Conservation (phyloP, 2,329 filamentous ascomycete species). For the Canariomyces notabilis region DNA sequence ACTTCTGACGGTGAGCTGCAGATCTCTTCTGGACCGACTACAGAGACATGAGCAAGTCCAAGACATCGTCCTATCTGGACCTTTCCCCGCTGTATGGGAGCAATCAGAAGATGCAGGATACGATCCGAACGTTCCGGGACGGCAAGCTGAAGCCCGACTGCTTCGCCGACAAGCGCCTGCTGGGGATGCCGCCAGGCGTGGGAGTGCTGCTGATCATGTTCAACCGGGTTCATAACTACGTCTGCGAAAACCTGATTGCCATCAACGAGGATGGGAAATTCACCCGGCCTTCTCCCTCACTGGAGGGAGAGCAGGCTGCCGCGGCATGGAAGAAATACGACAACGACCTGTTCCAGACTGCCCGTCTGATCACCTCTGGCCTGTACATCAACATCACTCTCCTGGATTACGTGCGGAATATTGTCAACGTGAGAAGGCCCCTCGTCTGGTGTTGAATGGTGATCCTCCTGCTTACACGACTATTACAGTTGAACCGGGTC, state of each 20-base stretch:
- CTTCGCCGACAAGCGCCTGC: constrained; percentile 65
- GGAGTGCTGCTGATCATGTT: constrained; percentile 72
- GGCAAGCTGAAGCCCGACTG: constrained; percentile 68
- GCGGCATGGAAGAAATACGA: constrained; percentile 64
- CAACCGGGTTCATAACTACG: constrained; percentile 81
- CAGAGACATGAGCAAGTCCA: constrained; percentile 53
- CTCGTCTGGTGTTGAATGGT: too few relatives aligned
- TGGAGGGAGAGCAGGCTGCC: constrained; percentile 44
- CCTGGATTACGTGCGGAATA: constrained; percentile 70
- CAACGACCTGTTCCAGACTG: constrained; percentile 74
- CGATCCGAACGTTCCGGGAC: constrained; percentile 63
- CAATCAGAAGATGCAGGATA: constrained; percentile 60
- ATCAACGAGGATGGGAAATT: constrained; percentile 85
- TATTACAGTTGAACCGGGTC: constrained; percentile 50
- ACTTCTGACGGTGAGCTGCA: constrained; percentile 16
- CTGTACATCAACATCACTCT: constrained; percentile 76
- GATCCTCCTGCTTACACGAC: background rate
- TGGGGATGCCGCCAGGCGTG: constrained; percentile 68
- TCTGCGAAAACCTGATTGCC: constrained; percentile 70
- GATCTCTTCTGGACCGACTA: constrained; percentile 68
- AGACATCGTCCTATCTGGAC: constrained; percentile 69
- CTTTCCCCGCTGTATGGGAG: constrained; percentile 67
- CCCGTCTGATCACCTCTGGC: constrained; percentile 66
- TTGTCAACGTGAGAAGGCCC: constrained; percentile 24
- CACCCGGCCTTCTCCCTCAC: constrained; percentile 51